These are phyloP conservation scores for Klebsormidium nitens DNA, from an alignment of 139 green algal species.

Conservation along the genomic window DNA sequence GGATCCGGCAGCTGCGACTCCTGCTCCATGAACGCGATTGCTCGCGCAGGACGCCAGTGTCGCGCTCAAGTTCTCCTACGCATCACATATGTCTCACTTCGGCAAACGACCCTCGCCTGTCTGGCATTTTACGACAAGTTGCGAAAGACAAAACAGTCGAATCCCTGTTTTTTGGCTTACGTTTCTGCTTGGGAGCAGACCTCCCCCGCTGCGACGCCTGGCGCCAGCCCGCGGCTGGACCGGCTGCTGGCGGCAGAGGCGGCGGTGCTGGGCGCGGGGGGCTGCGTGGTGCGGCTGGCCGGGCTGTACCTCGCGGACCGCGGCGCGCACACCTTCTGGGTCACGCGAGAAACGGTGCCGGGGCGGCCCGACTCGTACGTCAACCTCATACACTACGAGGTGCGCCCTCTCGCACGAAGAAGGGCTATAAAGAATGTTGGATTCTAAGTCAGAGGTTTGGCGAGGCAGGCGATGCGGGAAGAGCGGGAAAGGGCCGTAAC, in stretches of 20 bases:
- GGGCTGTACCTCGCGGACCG: constrained; percentile 78
- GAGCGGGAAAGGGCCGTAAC: too few species aligned
- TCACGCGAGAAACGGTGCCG: constrained; percentile 50
- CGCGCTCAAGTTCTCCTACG: too few species aligned
- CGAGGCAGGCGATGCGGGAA: background rate
- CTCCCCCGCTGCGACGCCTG: constrained; percentile 33
- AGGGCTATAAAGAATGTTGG: background rate
- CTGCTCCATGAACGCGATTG: too few species aligned
- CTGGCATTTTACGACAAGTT: constrained; percentile 1
- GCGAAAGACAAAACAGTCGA: too few species aligned
- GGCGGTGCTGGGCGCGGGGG: constrained; percentile 61
- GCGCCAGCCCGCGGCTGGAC: constrained; percentile 61
- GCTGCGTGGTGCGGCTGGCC: constrained; percentile 84
- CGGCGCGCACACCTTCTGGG: constrained; percentile 90
- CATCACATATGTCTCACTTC: too few species aligned
- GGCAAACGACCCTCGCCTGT: too few species aligned
- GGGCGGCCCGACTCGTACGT: constrained; percentile 47
- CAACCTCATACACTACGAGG: constrained; percentile 97
- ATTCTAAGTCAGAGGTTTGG: background rate
- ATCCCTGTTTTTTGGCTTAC: too few species aligned
- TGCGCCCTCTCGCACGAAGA: background rate
- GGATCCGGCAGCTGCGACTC: too few species aligned
- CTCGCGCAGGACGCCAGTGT: too few species aligned
- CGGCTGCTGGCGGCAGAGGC: constrained; percentile 70
- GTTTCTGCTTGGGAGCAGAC: too few species aligned